Base-by-base conservation (phyloP, 169 alveolate species). In the Haemoproteus tartakovskyi region DNA sequence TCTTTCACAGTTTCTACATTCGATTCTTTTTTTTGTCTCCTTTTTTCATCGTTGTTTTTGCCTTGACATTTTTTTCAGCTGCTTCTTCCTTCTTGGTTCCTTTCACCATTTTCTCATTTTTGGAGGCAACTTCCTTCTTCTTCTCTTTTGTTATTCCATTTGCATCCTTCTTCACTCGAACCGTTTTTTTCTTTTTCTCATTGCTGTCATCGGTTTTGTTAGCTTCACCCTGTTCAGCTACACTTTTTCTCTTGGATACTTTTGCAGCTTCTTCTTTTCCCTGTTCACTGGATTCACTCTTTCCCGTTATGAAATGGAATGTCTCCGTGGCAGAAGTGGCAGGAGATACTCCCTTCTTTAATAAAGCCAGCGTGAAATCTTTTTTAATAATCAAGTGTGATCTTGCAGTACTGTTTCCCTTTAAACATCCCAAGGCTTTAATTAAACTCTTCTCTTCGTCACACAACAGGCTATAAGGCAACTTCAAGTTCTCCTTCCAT, bases 331-430 rank as follows among this genome's bases (percentile, higher is more conserved):
- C 63, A 3, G 85, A 54, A 9, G 3, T 21, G 0, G 78, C 64
- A 22, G 93, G 90, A 12, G 54, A 47, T 29, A 88, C 93, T 3
- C 93, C 90, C 24, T 85, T 60, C 40, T 88, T 88, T 2, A 88
- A 19, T 21, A 78, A 86, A 27, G 87, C 50, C 29, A 88, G 64
- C 21, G 36, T 56, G 50, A 43, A 89, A 18, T 86, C 89, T 18
- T 80, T 60, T 11, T 74, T 46, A 2, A 88, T 63, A 16, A 88
- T 70, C 14, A 78, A 24, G 50, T 88, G 93, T 1, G 93, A 88
- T 67, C 90, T 64, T 3, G 40, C 45, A 2, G 37, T 26, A 6
- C 22, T 37, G 16, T 36, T 64, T 18, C 52, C 89, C 74, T 84
- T 61, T 51, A 70, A n/a, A 56, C 90, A 88, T 5, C 80, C 78